Evolutionary conservation across 2,329 filamentous ascomycete species (phyloP), one percentile per base, ranked within the genome.

Genomic region (Zymoseptoria brevis): DNA sequence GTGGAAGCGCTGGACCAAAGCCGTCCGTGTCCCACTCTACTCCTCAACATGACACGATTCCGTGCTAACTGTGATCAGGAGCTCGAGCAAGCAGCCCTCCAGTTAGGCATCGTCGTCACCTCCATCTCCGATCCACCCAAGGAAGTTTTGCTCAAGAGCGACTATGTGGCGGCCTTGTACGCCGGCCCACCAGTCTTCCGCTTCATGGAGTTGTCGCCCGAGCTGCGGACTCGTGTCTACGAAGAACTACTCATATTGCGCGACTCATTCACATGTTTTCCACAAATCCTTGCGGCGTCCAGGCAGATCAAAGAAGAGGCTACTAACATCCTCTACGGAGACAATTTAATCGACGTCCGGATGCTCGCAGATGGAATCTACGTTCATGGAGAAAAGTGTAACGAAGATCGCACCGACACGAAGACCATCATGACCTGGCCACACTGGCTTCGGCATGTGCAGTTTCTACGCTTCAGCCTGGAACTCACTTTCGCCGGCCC

Each of bases 331-430:
- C 71, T 81, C 6, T 81, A 81, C 64, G 71, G 73, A 7, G 64
- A 65, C n/a, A 78, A 80, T 67, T 72, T 73, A 22, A 80, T 81
- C 71, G 71, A 77, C 54, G 77, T 79, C 1, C 76, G 81, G 61
- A 51, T 64, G 21, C 30, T 29, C 8, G 45, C 48, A 16, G 45
- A 62, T 48, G 60, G 58, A 3, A 55, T 64, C 8, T 57, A 48
- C 50, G 54, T 56, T 50, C 60, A 61, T 52, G 62, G 60, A 29
- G 45, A 48, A 16, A 48, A 35, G 26, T 60, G 54, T 16, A n/a
- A 3, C 8, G 5, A 50, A 13, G 4, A 41, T 41, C 8, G 21
- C 19, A 7, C n/a, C 35, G 35, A 41, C 11, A 13, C 35, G 9
- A 41, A 48, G 30, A 26, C 13, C 30, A 22, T 21, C 30, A 9